Conservation (phyloP, 345 rosid genomes). For the Populus pruinosa region DNA sequence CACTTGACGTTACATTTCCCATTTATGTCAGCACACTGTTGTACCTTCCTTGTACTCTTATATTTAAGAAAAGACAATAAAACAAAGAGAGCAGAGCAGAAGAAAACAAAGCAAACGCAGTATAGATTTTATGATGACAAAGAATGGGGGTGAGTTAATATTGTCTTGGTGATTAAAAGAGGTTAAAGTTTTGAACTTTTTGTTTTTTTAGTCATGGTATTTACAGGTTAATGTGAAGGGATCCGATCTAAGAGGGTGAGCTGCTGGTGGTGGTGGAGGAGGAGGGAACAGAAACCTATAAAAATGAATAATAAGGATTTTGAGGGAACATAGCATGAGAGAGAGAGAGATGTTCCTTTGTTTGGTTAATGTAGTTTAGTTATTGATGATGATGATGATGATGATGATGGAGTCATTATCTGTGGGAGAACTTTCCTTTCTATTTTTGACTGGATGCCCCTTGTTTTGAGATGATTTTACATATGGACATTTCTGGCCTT, state of each 20-base stretch:
- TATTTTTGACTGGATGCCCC: slow-evolving; percentile 9
- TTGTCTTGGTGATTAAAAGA: neutral
- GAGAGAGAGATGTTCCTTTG: neutral
- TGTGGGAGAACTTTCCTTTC: neutral
- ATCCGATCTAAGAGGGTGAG: slow-evolving; percentile 58
- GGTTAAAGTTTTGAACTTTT: neutral
- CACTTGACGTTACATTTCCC: slow-evolving; percentile 93
- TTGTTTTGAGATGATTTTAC: slow-evolving; percentile 1
- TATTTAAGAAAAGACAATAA: neutral
- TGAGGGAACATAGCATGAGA: slow-evolving; percentile 5
- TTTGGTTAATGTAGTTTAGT: neutral
- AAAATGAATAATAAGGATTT: slow-evolving; percentile 4
- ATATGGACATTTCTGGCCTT: neutral
- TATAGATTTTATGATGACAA: neutral
- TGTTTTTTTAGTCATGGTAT: neutral
- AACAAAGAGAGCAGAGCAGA: neutral
- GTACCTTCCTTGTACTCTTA: neutral
- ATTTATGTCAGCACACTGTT: slow-evolving; percentile 23
- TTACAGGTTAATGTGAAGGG: slow-evolving; percentile 25
- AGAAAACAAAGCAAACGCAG: slow-evolving; percentile 6
- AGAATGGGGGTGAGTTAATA: neutral
- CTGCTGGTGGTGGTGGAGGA: slow-evolving; percentile 14
- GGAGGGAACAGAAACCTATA: slow-evolving; percentile 28
- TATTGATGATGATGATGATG: neutral
- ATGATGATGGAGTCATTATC: neutral